Base-by-base conservation (phyloP, 1,284 basidiomycete genomes). In the Cryptococcus sp. region DNA sequence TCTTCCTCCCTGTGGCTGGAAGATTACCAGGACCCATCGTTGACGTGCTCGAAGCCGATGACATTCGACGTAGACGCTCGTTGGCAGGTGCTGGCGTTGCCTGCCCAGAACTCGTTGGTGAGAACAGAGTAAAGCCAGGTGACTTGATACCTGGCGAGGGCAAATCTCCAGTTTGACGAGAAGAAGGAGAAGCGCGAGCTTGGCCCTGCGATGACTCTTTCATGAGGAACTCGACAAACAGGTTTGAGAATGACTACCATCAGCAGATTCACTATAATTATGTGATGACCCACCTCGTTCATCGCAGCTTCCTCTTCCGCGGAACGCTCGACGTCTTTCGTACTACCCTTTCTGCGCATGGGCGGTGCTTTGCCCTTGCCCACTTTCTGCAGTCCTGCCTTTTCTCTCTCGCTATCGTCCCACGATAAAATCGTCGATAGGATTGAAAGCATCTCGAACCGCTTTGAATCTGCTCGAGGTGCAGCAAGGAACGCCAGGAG, bases 161-260 rank as follows among this genome's bases (percentile, higher is more conserved):
- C 16, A 34, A 16, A 34, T 34, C 32, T 16, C 10, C 32, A 34
- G 32, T 16, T 9, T 34, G 9, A 16, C 32, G 44, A 44, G 37
- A 56, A n/a, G 56, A 45, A 14, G 49, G 39, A 7, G 39, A n/a
- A 44, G 42, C 13, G 45, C 23, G 25, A n/a, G 50, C 45, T 53
- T 72, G 68, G 9, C 73, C 73, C 54, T 76, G 74, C 2, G 82
- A 81, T 0, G 90, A 85, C 77, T 94, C 90, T 39, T 91, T 92
- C 59, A 96, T 83, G 2, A 97, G 81, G 69, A 93, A 97, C 74
- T 97, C 92, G 47, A 97, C 91, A 84, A 91, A 97, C 13, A 94
- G 81, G 49, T 90, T 87, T 41, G 88, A 91, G 77, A 96, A 96
- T 0, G 89, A 91, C 89, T 94, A 34, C 32, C 10, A 34, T 34